phyloP scores from a whole-genome alignment of 768 basidiomycete species.

The Hygrophorus pudorinus region DNA sequence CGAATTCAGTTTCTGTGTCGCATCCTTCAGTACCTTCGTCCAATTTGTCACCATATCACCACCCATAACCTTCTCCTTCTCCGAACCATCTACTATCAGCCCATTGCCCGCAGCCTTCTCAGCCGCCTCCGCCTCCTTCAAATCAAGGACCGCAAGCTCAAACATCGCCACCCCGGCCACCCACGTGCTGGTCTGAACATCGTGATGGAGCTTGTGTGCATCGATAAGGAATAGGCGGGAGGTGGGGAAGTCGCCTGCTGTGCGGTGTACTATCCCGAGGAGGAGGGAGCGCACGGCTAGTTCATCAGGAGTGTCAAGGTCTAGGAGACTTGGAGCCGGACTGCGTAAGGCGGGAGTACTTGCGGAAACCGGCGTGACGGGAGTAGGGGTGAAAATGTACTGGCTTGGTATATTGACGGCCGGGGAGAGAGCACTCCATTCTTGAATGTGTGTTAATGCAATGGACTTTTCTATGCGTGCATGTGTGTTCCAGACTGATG shows the following conservation, averaged over 20 bases:
- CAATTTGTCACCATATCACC: too few relatives aligned
- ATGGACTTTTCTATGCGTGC: slow-evolving; percentile 43
- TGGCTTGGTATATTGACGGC: slow-evolving; percentile 23
- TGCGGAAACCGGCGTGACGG: slow-evolving; percentile 5
- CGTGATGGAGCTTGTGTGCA: slow-evolving; percentile 31
- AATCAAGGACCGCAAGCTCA: slow-evolving; percentile 60
- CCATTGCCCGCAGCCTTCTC: slow-evolving; percentile 15
- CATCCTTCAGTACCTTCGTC: slow-evolving; percentile 27
- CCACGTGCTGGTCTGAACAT: slow-evolving; percentile 52
- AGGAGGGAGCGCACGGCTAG: slow-evolving; percentile 58
- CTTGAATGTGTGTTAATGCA: slow-evolving; percentile 51
- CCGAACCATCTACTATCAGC: slow-evolving; percentile 31
- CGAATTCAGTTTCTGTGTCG: slow-evolving; percentile 39
- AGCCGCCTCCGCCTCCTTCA: slow-evolving; percentile 40
- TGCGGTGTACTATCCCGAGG: slow-evolving; percentile 58
- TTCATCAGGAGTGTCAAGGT: slow-evolving; percentile 65
- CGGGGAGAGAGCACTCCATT: slow-evolving; percentile 42
- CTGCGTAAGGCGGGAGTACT: slow-evolving; percentile 1
- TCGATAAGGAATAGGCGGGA: slow-evolving; percentile 43
- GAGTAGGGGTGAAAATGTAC: slow-evolving; percentile 12
- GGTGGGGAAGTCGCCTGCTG: slow-evolving; percentile 32
- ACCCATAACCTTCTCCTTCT: slow-evolving; percentile 10
- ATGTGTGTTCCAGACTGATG: slow-evolving; percentile 71
- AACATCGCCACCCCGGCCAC: slow-evolving; percentile 56
- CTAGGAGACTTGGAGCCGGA: slow-evolving; percentile 11